Conservation (phyloP, 495 filamentous ascomycete species). For the Usnea hakonensis region DNA sequence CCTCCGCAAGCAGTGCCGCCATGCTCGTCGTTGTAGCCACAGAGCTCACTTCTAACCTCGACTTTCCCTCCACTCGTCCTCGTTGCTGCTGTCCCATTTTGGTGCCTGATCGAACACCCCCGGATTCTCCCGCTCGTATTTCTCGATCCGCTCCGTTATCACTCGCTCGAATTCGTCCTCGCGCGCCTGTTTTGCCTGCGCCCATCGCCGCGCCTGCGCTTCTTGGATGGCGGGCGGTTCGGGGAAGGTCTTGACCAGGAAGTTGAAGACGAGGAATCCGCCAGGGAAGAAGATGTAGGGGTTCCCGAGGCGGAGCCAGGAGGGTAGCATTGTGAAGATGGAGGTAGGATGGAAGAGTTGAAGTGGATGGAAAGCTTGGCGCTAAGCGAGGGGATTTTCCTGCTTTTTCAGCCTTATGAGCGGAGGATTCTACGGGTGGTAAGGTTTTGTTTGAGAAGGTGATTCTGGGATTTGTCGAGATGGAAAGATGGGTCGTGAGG, state of each 20-base stretch:
- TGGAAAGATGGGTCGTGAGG: slow-evolving; percentile 77
- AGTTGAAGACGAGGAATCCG: background rate
- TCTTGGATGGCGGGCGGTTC: slow-evolving; percentile 12
- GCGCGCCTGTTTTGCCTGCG: background rate
- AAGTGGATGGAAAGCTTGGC: background rate
- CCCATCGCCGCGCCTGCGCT: background rate
- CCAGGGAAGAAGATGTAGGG: background rate
- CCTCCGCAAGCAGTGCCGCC: background rate
- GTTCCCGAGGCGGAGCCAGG: background rate
- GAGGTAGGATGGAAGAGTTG: background rate
- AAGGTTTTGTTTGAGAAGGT: background rate
- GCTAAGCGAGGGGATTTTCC: background rate
- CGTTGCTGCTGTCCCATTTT: background rate
- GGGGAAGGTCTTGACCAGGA: background rate
- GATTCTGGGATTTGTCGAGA: background rate
- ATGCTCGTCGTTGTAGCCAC: background rate
- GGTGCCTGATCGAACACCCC: background rate
- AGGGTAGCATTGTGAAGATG: background rate
- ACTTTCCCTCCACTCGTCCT: background rate
- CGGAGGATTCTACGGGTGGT: background rate
- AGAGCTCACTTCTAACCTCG: background rate
- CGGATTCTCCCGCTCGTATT: background rate
- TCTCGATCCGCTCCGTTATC: background rate
- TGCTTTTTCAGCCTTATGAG: slow-evolving; percentile 5
- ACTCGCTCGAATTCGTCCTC: background rate